phyloP scores from a whole-genome alignment of 2,329 filamentous ascomycete species.

The Ceratocystis huliohia region DNA sequence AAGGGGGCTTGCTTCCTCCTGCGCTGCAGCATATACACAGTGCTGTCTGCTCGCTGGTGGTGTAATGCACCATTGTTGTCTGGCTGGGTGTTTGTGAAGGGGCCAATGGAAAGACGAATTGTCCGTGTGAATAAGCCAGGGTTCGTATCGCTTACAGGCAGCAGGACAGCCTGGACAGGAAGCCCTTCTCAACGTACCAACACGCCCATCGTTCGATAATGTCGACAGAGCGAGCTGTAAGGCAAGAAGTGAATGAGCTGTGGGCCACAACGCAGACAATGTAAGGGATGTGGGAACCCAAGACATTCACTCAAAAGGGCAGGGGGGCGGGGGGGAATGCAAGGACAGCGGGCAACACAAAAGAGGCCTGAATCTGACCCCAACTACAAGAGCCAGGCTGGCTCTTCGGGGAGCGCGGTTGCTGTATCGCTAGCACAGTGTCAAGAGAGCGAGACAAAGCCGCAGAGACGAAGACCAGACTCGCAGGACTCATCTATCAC shows the following conservation, averaged over 20 bases:
- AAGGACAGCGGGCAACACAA: not conserved
- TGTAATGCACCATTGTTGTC: too few relatives aligned
- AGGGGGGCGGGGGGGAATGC: not conserved
- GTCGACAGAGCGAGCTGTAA: not conserved
- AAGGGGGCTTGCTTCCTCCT: too few relatives aligned
- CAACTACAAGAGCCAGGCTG: not conserved
- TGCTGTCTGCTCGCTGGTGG: too few relatives aligned
- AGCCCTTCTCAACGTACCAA: not conserved
- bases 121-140: too few relatives aligned
- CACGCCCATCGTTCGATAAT: constrained; percentile 4
- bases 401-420: too few relatives aligned
- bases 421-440: too few relatives aligned
- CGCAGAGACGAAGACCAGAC: not conserved
- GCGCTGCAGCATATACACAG: too few relatives aligned
- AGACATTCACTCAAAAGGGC: not conserved
- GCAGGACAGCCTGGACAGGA: not conserved
- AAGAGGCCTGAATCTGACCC: not conserved
- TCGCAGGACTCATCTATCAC: not conserved
- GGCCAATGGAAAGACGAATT: too few relatives aligned
- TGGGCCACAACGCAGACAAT: not conserved
- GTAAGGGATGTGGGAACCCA: not conserved
- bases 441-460: not conserved
- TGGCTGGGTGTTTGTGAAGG: too few relatives aligned
- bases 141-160: too few relatives aligned
- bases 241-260: not conserved